Conservation (phyloP, 208 protist genomes). For the Leishmania aethiopica region DNA sequence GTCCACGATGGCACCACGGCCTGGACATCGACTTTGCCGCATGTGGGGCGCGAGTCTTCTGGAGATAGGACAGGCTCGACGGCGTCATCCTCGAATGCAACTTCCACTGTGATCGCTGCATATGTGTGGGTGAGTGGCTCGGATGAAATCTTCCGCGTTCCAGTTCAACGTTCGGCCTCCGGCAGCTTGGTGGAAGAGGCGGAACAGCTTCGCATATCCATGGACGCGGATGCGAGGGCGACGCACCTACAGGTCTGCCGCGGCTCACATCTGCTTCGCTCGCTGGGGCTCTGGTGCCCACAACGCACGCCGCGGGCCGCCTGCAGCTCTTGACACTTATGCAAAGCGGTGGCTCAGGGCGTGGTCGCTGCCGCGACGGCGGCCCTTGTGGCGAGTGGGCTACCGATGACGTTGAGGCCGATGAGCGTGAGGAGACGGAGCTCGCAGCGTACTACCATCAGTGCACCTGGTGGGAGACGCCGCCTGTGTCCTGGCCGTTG, state of each 20-base stretch:
- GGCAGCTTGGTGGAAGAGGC: not conserved
- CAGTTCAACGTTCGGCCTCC: slow-evolving; percentile 5
- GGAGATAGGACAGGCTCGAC: not conserved
- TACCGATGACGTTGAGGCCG: slow-evolving; percentile 34
- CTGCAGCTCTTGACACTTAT: slow-evolving; percentile 15
- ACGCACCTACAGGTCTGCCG: not conserved
- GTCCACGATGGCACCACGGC: slow-evolving; percentile 12
- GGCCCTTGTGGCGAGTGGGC: slow-evolving; percentile 1
- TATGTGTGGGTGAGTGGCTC: slow-evolving; percentile 29
- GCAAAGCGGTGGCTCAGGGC: not conserved
- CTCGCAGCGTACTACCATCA: slow-evolving; percentile 33
- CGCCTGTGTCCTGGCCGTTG: not conserved
- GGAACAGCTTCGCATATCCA: not conserved
- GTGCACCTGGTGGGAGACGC: slow-evolving; percentile 20
- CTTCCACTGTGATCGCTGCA: slow-evolving; percentile 6
- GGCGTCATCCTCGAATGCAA: not conserved
- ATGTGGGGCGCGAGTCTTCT: not conserved
- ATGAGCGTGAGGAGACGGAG: slow-evolving; percentile 40
- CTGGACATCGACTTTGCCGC: slow-evolving; percentile 23
- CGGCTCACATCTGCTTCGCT: slow-evolving; percentile 11
- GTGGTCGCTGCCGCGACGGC: not conserved
- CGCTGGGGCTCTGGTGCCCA: slow-evolving; percentile 3
- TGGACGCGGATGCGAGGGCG: not conserved
- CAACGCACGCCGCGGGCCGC: not conserved
- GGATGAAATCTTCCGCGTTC: slow-evolving; percentile 24